Conservation (phyloP, 208 protist genomes). For the Trichomonas vaginalis region DNA sequence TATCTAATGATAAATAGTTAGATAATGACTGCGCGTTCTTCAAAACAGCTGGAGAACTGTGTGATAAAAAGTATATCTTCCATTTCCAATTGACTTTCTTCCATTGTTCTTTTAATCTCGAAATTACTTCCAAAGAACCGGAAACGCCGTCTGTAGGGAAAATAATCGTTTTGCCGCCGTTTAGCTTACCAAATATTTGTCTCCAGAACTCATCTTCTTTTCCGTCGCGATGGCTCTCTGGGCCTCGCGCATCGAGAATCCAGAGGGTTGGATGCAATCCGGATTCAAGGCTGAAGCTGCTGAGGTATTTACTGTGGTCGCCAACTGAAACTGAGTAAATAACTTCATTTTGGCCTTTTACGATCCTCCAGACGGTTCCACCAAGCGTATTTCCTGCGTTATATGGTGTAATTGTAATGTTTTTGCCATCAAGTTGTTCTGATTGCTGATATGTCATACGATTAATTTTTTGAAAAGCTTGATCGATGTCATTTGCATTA, state of each 20-base stretch:
- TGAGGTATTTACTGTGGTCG: not conserved
- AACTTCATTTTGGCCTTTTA: slow-evolving; percentile 15
- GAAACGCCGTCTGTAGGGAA: not conserved
- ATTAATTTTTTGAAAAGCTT: not conserved
- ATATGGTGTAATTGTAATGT: not conserved
- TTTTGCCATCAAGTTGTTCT: not conserved
- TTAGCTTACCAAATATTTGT: not conserved
- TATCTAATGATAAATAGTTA: not conserved
- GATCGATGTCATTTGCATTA: not conserved
- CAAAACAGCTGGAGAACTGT: not conserved
- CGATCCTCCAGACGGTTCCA: not conserved
- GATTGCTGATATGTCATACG: not conserved
- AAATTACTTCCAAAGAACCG: not conserved
- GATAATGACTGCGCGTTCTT: not conserved
- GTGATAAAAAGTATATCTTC: not conserved
- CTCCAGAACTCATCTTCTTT: not conserved
- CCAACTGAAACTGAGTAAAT: not conserved
- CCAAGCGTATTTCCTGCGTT: not conserved
- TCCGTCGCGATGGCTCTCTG: not conserved
- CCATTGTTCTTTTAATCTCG: not conserved
- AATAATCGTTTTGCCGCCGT: not conserved
- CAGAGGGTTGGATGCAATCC: not conserved
- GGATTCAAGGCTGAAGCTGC: not conserved
- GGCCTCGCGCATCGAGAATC: not conserved
- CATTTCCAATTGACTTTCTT: not conserved